Evolutionary conservation across 2,329 filamentous ascomycete species (phyloP).

Genomic region (Bipolaris victoriae): DNA sequence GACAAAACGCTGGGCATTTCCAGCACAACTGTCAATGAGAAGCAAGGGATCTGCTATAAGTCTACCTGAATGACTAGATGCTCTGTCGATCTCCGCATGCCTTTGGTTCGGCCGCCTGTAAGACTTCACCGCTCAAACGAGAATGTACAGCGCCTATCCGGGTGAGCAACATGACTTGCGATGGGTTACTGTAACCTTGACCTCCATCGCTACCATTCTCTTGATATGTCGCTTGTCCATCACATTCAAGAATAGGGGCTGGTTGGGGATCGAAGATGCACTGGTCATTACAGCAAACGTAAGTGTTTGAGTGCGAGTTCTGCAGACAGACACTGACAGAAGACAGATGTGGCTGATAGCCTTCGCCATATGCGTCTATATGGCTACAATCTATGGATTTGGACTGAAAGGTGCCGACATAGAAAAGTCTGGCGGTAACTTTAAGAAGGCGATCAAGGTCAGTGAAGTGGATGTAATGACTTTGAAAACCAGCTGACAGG

Average conservation of each 20-base stretch:
- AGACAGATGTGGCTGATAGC: constrained; percentile 21
- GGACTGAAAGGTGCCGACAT: constrained; percentile 28
- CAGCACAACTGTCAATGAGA: background rate
- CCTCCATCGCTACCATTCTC: constrained; percentile 23
- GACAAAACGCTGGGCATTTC: background rate
- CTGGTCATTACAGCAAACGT: constrained; percentile 33
- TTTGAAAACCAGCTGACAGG: background rate
- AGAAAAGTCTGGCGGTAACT: constrained; percentile 22
- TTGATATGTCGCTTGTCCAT: constrained; percentile 23
- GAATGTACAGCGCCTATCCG: constrained; percentile 30
- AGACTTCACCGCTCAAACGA: background rate
- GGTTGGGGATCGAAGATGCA: constrained; percentile 34
- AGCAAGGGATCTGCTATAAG: constrained; percentile 1
- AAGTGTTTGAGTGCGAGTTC: background rate
- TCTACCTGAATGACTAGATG: background rate
- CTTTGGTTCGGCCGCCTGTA: background rate
- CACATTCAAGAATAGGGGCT: constrained; percentile 32
- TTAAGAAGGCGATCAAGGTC: constrained; percentile 28
- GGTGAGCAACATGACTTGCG: constrained; percentile 30
- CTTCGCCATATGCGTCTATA: constrained; percentile 20
- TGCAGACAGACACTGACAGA: constrained; percentile 2
- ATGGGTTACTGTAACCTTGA: constrained; percentile 30
- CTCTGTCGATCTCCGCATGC: background rate
- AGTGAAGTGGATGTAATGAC: background rate
- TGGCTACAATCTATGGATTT: constrained; percentile 31